Conservation (phyloP, 192 early-diverging fungal genomes). For the Rhizoclosmatium sp. region DNA sequence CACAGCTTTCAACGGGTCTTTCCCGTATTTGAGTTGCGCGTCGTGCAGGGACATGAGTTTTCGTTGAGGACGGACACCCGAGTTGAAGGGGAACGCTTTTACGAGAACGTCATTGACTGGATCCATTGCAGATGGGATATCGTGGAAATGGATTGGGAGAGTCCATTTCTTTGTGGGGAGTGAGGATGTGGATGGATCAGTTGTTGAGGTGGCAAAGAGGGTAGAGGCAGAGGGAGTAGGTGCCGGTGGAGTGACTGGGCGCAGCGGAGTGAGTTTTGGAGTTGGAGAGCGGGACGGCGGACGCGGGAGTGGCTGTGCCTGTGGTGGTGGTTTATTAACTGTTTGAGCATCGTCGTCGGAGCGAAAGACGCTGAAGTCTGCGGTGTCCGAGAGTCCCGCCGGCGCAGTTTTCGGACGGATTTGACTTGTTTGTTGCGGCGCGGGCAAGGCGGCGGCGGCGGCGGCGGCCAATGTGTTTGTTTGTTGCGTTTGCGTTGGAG, state of each 20-base stretch:
- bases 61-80: constrained; percentile 13
- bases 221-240: not conserved
- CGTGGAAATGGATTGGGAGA: constrained; percentile 44
- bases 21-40: constrained; percentile 26
- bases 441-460: not conserved
- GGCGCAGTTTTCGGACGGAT: not conserved
- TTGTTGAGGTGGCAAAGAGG: constrained; percentile 15
- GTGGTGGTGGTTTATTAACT: too few species aligned
- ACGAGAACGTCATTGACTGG: constrained; percentile 44
- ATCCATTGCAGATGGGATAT: constrained; percentile 47
- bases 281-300: constrained; percentile 4
- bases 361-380: not conserved
- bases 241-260: not conserved
- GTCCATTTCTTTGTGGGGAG: constrained; percentile 52
- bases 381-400: not conserved
- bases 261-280: not conserved
- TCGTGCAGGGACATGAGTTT: constrained; percentile 12
- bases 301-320: not conserved
- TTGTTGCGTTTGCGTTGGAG: not conserved
- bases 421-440: not conserved
- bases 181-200: not conserved
- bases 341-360: not conserved
- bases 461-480: not conserved
- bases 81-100: constrained; percentile 41
- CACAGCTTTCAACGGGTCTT: constrained; percentile 37